Evolutionary conservation across 495 filamentous ascomycete species (phyloP), one percentile per base, ranked within the genome.

Genomic region (Xylaria venustula): DNA sequence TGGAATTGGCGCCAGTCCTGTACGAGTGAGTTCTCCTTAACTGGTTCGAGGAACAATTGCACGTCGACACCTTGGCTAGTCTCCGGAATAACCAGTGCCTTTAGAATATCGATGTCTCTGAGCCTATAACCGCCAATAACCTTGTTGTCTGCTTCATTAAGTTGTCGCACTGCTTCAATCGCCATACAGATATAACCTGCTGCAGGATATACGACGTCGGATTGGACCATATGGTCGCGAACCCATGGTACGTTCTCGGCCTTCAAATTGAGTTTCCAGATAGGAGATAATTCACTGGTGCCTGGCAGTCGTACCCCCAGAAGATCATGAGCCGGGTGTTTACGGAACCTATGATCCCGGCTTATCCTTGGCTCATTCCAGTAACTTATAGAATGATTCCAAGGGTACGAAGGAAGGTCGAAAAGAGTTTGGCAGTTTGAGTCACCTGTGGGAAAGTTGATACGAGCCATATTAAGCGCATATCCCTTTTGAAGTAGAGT

Each of bases 171-270:
- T 0, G 77, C 81, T 61, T 83, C 80, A 7, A 76, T 65, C 1
- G 62, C 73, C 77, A 83, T 81, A 0, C 67, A 62, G 0, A 81
- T 67, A 48, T 78, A 79, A 0, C 74, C 80, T 2, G 80, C 75
- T 1, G 59, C 66, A 0, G 82, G 80, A 47, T 79, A 82, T 1
- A 83, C 46, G 9, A 81, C 71, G 4, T 76, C 69, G 0, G 57
- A 57, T 0, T 62, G 59, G 42, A 68, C 68, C 34, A 53, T 68
- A 48, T 85, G 81, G 51, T 82, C 77, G 2, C 61, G 23, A 2
- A 82, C 34, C 83, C 83, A 85, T 0, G 80, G 78, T 2, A 79
- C 53, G 17, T 79, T 68, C 4, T 50, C 51, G 0, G 70, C 49
- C 6, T 67, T 62, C 0, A 84, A 26, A 1, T 71, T 60, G 11